These are phyloP conservation scores for Cladorrhinum sp. DNA, from an alignment of 2,329 filamentous ascomycete genomes.

Conservation along the genomic window DNA sequence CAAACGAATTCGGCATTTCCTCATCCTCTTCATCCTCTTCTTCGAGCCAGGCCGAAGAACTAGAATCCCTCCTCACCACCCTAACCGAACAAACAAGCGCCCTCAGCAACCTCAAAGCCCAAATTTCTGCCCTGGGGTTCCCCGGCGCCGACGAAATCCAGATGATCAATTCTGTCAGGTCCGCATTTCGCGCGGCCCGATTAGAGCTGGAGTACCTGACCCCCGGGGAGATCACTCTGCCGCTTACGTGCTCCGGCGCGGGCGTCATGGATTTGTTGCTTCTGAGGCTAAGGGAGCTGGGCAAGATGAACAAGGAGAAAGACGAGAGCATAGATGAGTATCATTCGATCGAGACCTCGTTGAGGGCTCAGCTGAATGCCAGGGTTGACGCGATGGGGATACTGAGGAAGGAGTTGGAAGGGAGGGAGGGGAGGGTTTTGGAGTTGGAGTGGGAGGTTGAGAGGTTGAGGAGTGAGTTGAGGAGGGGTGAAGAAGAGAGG, in stretches of 20 bases:
- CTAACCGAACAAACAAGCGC: background rate
- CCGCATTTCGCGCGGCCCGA: slow-evolving; percentile 54
- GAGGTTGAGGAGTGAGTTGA: slow-evolving; percentile 44
- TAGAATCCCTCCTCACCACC: slow-evolving; percentile 43
- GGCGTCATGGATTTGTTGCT: slow-evolving; percentile 56
- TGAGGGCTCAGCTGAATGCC: slow-evolving; percentile 55
- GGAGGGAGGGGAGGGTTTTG: background rate
- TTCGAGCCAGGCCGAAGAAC: slow-evolving; percentile 24
- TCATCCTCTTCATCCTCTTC: slow-evolving; percentile 23
- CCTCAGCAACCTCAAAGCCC: background rate
- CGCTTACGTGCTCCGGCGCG: slow-evolving; percentile 44
- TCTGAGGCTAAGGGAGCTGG: slow-evolving; percentile 46
- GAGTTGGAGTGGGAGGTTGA: slow-evolving; percentile 47
- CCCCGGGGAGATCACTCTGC: slow-evolving; percentile 55
- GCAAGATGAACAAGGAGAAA: slow-evolving; percentile 43
- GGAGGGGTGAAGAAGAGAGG: background rate
- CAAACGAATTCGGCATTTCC: slow-evolving; percentile 33
- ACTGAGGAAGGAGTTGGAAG: slow-evolving; percentile 27
- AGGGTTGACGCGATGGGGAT: slow-evolving; percentile 51
- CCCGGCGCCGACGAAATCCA: slow-evolving; percentile 39
- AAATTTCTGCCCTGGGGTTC: slow-evolving; percentile 51
- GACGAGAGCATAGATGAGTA: slow-evolving; percentile 60
- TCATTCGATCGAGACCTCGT: slow-evolving; percentile 52
- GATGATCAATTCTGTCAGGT: slow-evolving; percentile 45
- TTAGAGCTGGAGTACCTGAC: slow-evolving; percentile 61